Evolutionary conservation across 306 rosid species (phyloP).

Genomic region (Corylus americana): DNA sequence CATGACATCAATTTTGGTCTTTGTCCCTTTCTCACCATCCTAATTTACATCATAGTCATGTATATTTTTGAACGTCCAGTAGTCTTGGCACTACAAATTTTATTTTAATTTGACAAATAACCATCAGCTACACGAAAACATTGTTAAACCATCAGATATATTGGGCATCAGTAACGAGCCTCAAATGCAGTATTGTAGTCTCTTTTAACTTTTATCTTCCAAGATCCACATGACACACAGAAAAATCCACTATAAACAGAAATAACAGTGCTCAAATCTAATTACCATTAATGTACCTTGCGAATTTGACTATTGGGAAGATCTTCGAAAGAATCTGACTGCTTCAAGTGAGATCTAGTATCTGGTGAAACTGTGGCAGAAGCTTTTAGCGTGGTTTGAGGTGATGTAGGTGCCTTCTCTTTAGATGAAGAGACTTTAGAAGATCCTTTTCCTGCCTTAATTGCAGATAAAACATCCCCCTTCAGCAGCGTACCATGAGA

Average conservation of each 20-base stretch:
- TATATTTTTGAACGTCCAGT: background rate
- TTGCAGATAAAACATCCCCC: slow-evolving; percentile 88
- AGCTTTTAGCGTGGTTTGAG: slow-evolving; percentile 46
- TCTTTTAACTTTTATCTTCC: background rate
- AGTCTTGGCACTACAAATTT: background rate
- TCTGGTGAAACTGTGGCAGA: slow-evolving; percentile 39
- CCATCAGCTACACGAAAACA: background rate
- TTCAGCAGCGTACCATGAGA: slow-evolving; percentile 77
- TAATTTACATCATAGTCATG: background rate
- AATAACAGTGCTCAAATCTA: slow-evolving; percentile 13
- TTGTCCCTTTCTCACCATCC: background rate
- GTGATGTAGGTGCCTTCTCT: slow-evolving; percentile 48
- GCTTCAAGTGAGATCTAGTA: slow-evolving; percentile 50
- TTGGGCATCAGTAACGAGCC: background rate
- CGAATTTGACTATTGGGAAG: slow-evolving; percentile 90
- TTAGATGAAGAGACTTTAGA: slow-evolving; percentile 54
- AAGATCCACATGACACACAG: background rate
- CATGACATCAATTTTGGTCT: background rate
- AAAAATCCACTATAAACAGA: background rate
- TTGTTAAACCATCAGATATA: background rate
- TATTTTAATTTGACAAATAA: background rate
- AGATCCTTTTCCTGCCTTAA: slow-evolving; percentile 70
- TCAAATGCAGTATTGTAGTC: background rate
- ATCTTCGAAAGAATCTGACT: slow-evolving; percentile 74
- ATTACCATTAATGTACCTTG: slow-evolving; percentile 54